These are phyloP conservation scores for Pyrus bretschneideri DNA, from an alignment of 306 rosid species.

Conservation along the genomic window DNA sequence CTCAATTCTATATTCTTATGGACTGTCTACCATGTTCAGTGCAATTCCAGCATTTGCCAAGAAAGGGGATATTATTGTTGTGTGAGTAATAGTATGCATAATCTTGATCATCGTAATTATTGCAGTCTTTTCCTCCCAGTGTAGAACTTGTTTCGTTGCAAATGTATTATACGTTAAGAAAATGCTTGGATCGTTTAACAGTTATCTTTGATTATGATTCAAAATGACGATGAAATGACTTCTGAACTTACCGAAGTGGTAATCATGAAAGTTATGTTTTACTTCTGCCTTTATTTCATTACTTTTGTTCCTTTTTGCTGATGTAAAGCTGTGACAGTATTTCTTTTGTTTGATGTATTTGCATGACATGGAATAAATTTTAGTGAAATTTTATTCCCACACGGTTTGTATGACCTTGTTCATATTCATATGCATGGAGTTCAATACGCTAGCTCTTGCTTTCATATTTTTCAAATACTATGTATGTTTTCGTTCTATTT, in stretches of 20 bases:
- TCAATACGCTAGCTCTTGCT: neutral
- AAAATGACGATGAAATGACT: neutral
- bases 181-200: conserved; percentile 2
- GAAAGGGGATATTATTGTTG: conserved; percentile 89
- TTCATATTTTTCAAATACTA: neutral
- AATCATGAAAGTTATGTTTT: neutral
- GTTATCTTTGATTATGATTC: neutral
- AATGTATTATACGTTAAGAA: conserved; percentile 3
- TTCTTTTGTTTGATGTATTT: neutral
- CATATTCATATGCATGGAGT: neutral
- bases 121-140: neutral
- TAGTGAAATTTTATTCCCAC: neutral
- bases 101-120: conserved; percentile 6
- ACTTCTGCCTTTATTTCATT: neutral
- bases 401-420: neutral
- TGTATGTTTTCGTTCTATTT: neutral
- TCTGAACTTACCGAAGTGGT: neutral
- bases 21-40: conserved; percentile 98
- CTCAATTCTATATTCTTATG: conserved; percentile 91
- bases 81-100: conserved; percentile 45
- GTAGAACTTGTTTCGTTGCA: neutral
- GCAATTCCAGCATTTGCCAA: conserved; percentile 97
- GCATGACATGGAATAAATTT: neutral
- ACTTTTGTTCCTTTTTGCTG: neutral
- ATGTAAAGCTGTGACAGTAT: no score